phyloP scores from a whole-genome alignment of 805 yeast genomes.

The Zygoascus flipseniorum region DNA sequence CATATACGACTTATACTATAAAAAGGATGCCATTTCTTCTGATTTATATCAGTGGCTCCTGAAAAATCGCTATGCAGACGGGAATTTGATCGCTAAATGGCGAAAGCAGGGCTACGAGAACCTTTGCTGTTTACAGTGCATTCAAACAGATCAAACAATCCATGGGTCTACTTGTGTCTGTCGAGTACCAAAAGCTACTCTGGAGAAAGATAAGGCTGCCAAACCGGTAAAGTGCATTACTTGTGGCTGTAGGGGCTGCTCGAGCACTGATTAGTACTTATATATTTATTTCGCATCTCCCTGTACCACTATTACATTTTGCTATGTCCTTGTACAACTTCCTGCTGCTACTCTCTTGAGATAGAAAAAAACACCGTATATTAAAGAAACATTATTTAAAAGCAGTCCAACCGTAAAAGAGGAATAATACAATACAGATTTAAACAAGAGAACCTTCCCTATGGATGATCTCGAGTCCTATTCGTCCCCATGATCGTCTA shows the following conservation, averaged over 20 bases:
- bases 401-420: neutral
- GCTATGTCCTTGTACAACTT: neutral
- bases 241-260: conserved; percentile 83
- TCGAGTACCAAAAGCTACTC: conserved; percentile 62
- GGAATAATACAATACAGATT: neutral
- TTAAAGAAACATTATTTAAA: neutral
- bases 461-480: no score
- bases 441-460: neutral
- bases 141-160: conserved; percentile 50
- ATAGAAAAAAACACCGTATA: neutral
- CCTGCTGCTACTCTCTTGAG: no score
- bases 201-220: conserved; percentile 15
- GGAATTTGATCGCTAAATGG: conserved; percentile 73
- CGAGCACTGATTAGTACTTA: conserved; percentile 50
- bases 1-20: conserved; percentile 64
- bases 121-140: conserved; percentile 75
- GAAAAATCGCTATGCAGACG: conserved; percentile 58
- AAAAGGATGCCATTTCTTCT: conserved; percentile 54
- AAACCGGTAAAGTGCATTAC: conserved; percentile 53
- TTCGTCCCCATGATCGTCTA: no score
- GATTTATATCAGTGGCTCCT: conserved; percentile 69
- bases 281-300: no score
- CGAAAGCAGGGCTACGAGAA: conserved; percentile 78
- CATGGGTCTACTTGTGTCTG: conserved; percentile 74
- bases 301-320: neutral